Conservation (phyloP, 129 eudicot genomes). For the Tagetes erecta region DNA sequence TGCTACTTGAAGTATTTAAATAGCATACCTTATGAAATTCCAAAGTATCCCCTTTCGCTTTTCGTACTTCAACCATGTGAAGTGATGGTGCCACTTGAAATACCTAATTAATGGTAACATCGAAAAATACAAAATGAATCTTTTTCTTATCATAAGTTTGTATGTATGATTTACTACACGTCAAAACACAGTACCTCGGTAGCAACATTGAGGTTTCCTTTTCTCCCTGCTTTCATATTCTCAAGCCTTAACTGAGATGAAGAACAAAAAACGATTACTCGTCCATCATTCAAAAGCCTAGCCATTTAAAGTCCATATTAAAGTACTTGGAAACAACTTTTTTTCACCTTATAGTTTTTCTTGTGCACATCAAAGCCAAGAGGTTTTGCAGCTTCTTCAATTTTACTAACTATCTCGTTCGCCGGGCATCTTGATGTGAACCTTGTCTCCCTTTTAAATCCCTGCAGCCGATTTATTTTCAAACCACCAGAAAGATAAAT, state of each 20-base stretch:
- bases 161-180: too few species aligned
- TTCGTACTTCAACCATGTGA: conserved; percentile 95
- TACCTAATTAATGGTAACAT: conserved; percentile 45
- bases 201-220: conserved; percentile 88
- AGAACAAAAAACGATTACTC: conserved; percentile 14
- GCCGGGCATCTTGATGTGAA: conserved; percentile 86
- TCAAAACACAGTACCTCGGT: conserved; percentile 59
- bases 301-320: background rate
- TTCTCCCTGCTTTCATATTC: conserved; percentile 87
- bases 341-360: conserved; percentile 86
- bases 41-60: conserved; percentile 96
- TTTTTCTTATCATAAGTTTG: background rate
- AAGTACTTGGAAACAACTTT: background rate
- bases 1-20: background rate
- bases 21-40: conserved; percentile 89
- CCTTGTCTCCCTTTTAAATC: conserved; percentile 88
- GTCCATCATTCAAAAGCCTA: background rate
- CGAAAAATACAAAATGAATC: background rate
- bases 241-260: conserved; percentile 80
- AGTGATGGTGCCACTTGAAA: conserved; percentile 97
- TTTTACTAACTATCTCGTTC: conserved; percentile 72
- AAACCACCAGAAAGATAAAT: too few species aligned
- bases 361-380: conserved; percentile 84
- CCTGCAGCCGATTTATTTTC: conserved; percentile 42
- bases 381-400: conserved; percentile 82